A percentile compares a stretch with the other conserved stretches of the same genome.
Evolutionary conservation across 352 stramenopile genomes (phyloP).

Genomic region (Plasmopara viticola): DNA sequence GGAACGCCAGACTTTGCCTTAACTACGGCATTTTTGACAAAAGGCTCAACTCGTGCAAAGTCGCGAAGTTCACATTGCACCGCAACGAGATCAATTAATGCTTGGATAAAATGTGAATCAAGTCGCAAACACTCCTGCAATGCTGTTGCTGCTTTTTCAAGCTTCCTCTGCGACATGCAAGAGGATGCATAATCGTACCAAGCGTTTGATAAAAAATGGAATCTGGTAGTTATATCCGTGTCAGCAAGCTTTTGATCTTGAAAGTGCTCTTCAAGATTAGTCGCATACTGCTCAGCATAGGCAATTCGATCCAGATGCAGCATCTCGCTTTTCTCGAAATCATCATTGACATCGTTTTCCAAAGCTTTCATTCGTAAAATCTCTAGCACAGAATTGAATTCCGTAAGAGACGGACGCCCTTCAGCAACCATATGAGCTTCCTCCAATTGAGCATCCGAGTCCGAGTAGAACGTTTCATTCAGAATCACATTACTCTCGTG

Average conservation of each 20-base stretch:
- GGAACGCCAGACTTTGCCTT: constrained; percentile 10
- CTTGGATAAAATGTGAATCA: constrained; percentile 29
- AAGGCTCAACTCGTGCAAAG: constrained; percentile 32
- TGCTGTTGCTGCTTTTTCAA: constrained; percentile 49
- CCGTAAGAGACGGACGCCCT: constrained; percentile 18
- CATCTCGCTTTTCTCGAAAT: constrained; percentile 55
- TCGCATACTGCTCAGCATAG: constrained; percentile 37
- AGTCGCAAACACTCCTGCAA: constrained; percentile 57
- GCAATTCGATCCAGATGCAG: constrained; percentile 63
- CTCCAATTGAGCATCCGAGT: constrained; percentile 31
- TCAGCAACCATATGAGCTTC: constrained; percentile 16
- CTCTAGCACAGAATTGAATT: constrained; percentile 26
- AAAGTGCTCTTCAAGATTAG: constrained; percentile 6
- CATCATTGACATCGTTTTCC: constrained; percentile 66
- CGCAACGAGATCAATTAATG: constrained; percentile 44
- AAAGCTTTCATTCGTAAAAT: constrained; percentile 42
- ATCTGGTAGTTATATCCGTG: constrained; percentile 6
- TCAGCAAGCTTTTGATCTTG: constrained; percentile 7
- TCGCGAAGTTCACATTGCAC: constrained; percentile 58
- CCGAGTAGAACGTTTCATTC: constrained; percentile 47
- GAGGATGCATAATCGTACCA: constrained; percentile 71
- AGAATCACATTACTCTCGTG: constrained; percentile 67
- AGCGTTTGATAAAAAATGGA: constrained; percentile 21
- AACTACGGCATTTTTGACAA: constrained; percentile 41
- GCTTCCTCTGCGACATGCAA: constrained; percentile 34